Percentiles rank a stretch among this genome's conserved stretches.
phyloP scores from a whole-genome alignment of 2,329 filamentous ascomycete species.

The Aspergillus neoniger region DNA sequence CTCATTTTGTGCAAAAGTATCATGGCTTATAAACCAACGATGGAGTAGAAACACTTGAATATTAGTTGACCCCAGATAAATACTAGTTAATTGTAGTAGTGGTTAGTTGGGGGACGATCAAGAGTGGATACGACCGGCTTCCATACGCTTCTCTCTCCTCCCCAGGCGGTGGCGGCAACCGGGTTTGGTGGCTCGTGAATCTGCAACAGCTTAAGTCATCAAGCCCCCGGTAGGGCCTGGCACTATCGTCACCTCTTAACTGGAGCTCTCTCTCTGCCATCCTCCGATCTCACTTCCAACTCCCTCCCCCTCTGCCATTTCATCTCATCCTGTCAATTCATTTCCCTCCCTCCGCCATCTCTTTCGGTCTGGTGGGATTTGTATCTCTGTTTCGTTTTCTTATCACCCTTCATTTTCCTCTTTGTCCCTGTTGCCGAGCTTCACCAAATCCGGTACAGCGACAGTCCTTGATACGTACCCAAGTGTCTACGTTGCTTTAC shows the following conservation, averaged over 20 bases:
- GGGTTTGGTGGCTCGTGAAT: slow-evolving; percentile 10
- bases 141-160: slow-evolving; percentile 41
- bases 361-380: slow-evolving; percentile 18
- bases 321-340: slow-evolving; percentile 16
- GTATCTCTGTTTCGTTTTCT: slow-evolving; percentile 12
- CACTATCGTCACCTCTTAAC: slow-evolving; percentile 44
- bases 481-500: slow-evolving; percentile 27
- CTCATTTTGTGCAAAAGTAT: neutral
- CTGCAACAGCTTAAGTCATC: slow-evolving; percentile 35
- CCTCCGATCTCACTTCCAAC: slow-evolving; percentile 30
- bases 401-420: slow-evolving; percentile 10
- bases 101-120: neutral
- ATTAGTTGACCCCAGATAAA: neutral
- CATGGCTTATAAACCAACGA: neutral
- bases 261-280: slow-evolving; percentile 34
- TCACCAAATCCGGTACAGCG: slow-evolving; percentile 17
- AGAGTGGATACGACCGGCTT: slow-evolving; percentile 35
- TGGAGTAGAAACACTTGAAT: neutral
- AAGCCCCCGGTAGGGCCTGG: slow-evolving; percentile 17
- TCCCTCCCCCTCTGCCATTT: slow-evolving; percentile 10
- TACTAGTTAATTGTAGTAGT: neutral
- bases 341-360: slow-evolving; percentile 16
- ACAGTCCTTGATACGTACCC: slow-evolving; percentile 20
- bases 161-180: slow-evolving; percentile 29
- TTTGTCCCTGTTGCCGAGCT: slow-evolving; percentile 23